A percentile compares a stretch with the other conserved stretches of the same genome.
phyloP scores from a whole-genome alignment of 805 yeast species.

The Metschnikowia koreensis region DNA sequence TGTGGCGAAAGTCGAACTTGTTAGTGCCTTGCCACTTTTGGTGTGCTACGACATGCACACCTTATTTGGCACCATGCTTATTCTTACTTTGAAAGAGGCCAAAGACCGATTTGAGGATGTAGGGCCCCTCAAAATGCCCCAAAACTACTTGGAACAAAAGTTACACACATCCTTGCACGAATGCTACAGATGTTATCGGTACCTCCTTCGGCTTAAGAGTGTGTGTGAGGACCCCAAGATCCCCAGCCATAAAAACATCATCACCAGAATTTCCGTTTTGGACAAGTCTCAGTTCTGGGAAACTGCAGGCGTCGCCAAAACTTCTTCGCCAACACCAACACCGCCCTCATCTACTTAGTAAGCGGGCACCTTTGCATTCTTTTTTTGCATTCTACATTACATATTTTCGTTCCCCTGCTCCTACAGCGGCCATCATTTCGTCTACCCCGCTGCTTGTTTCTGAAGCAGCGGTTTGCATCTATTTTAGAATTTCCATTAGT shows the following conservation, averaged over 20 bases:
- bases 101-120: constrained; percentile 13
- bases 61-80: constrained; percentile 27
- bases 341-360: not conserved
- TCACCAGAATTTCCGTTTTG: constrained; percentile 12
- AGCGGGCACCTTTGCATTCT: no score
- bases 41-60: constrained; percentile 34
- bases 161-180: constrained; percentile 7
- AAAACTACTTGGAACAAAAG: constrained; percentile 8
- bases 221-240: constrained; percentile 19
- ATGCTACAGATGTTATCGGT: constrained; percentile 17
- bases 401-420: not conserved
- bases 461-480: not conserved
- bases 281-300: constrained; percentile 10
- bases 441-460: not conserved
- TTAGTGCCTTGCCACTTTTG: constrained; percentile 38
- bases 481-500: not conserved
- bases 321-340: not conserved
- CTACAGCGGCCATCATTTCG: no score
- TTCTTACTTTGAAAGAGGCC: constrained; percentile 19
- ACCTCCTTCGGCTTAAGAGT: constrained; percentile 15
- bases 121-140: constrained; percentile 11
- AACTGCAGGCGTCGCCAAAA: constrained; percentile 1
- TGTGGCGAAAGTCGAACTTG: constrained; percentile 34
- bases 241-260: constrained; percentile 18
- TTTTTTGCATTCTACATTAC: not conserved